Base-by-base conservation (phyloP, 2,329 filamentous ascomycete species). In the Ceratocystis ficicola region DNA sequence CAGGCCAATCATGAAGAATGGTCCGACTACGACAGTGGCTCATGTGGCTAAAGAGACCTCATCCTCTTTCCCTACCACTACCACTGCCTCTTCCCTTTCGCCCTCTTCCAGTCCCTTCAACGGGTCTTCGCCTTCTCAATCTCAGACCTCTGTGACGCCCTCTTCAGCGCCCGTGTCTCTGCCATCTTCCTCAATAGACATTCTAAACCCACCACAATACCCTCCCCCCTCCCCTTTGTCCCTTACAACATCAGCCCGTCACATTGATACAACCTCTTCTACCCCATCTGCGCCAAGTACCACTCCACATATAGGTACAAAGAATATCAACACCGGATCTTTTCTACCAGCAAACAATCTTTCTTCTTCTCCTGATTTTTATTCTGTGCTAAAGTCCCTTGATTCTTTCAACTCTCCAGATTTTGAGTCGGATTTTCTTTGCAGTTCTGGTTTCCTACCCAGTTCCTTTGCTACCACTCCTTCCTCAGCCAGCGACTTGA, bases 41-140 rank as follows among this genome's bases (percentile, higher is more conserved):
- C 75, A 77, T 22, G 73, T 77, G 20, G 76, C 76, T 5, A 71
- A 72, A 32, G 72, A 76, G 62, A 55, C 44, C 44, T n/a, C 36
- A 60, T 32, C 48, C 32, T 41, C 62, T 66, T 36, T 30, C 50
- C 52, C 52, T 59, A 59, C 52, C 52, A 59, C 52, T 59, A 32
- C 52, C 46, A 44, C 59, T 61, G n/a, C 48, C 41, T 57, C 32
- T 44, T 30, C 60, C 36, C 32, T 48, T n/a, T 44, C 61, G 44
- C 30, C 61, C 65, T 57, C 52, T 59, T 25, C 61, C n/a, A 44
- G 52, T 59, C 50, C 46, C 60, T 59, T 66, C 48, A 52, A 64
- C 25, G 15, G 28, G 15, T 68, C 72, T 61, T 69, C 72, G 25
- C 67, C 64, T 73, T 75, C 68, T 66, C 72, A 68, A 72, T 73